Evolutionary conservation across 345 rosid genomes (phyloP), one percentile per base, ranked within the genome.

Genomic region (Hibiscus trionum): DNA sequence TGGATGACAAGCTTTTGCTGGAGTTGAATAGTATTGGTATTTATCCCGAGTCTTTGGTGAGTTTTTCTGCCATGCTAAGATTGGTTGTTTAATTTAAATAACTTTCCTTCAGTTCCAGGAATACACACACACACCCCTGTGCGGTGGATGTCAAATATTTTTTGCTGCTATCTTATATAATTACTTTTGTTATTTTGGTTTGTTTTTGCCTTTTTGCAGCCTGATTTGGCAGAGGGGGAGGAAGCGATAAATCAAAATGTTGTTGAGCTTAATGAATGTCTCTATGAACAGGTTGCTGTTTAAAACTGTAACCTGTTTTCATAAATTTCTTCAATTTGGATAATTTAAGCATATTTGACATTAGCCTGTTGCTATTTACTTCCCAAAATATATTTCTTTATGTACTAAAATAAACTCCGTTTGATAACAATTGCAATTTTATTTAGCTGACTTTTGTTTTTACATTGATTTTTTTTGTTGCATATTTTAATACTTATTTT

Each of bases 21-120:
- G 99, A 96, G 86, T 79, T 92, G 5, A 91, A 88, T 70, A 88
- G 93, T 84, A 87, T 96, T 71, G 97, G 97, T 78, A 73, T 96
- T 58, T 88, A 80, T 76, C 90, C 97, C 1, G 99, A 95, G 71
- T 77, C 80, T 73, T 80, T 89, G 96, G 99, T 96, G 83, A 57
- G 87, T 70, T 70, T 39, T 72, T 33, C 27, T 65, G 60, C 66
- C 19, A 17, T 65, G 57, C 9, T 11, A 59, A n/a, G 55, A 21
- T 67, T 39, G 71, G 11, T 29, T 73, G 44, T 35, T 63, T 52
- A 7, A 46, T 10, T 65, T 42, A 27, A 2, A 39, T 10, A 65
- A 31, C 17, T 65, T 74, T 31, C 16, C 6, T 2, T 62, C 11
- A 35, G 26, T 52, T 55, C 49, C 56, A 26, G 70, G 52, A 14